Base-by-base conservation (phyloP, 2,329 filamentous ascomycete genomes). In the Ophiostoma sp. region DNA sequence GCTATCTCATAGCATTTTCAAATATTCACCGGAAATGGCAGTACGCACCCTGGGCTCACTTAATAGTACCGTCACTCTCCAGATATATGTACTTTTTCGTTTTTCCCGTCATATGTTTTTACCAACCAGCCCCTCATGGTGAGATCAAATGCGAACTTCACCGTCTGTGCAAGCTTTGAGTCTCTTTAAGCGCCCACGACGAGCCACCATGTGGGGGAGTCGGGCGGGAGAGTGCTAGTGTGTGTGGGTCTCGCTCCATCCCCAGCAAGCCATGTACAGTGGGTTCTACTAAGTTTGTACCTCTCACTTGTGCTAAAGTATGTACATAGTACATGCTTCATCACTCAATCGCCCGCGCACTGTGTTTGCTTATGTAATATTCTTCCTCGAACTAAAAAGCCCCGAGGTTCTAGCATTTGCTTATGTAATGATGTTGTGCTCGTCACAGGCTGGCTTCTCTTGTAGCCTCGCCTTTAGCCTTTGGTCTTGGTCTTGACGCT, bases 131-230 rank as follows among this genome's bases (percentile, higher is more conserved):
- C 41, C 1, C 13, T 44, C 44, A 6, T 17, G 20, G 44, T 48
- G 20, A 48, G 20, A 48, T n/a, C 44, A 20, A 48, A 48, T 48
- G 5, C 20, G 36, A 11, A 39, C 36, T 11, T 11, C 36, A 39
- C 36, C 13, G 36, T 39, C 36, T 8, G 36, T 39, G 13, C 13
- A 39, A 10, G 36, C 13, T 8, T 8, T 17, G 13, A 44, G 41
- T 44, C 15, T 44, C 41, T 44, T 62, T 62, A 62, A 62, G 57
- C 57, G 57, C 57, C 57, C 57, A 33, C 54, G 27, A 33, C 6
- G n/a, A 57, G 52, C 52, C 52, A 57, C 52, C 8, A 57, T 27
- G 52, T 57, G 23, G n/a, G 52, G n/a, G 27, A 57, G 7, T 54
- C n/a, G n/a, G 27, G 15, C 27, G 27, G 27, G 27, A 60, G 27